Conservation (phyloP, 202 grass and related monocot species). For the Setaria italica region DNA sequence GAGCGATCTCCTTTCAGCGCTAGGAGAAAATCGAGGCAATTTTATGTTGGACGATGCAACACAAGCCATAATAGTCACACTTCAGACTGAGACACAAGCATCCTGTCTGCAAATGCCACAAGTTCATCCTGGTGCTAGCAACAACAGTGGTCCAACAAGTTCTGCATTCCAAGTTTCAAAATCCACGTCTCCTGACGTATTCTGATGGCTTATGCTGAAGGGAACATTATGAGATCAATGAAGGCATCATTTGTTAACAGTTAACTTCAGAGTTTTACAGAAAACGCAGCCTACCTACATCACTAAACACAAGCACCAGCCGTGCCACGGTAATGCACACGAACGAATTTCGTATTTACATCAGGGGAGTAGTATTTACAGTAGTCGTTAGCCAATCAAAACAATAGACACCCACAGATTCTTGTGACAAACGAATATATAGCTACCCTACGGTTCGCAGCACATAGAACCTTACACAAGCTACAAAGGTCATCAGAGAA, state of each 20-base stretch:
- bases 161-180: not conserved
- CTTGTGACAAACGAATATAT: constrained; percentile 9
- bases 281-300: not conserved
- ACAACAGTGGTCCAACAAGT: not conserved
- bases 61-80: not conserved
- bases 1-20: not conserved
- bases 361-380: constrained; percentile 13
- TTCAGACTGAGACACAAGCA: not conserved
- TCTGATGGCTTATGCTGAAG: not conserved
- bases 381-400: not conserved
- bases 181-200: not conserved
- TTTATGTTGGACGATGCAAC: not conserved
- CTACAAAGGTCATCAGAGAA: not conserved
- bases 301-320: not conserved
- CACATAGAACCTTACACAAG: constrained; percentile 26
- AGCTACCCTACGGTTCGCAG: not conserved
- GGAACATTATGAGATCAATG: not conserved
- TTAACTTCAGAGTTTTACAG: not conserved
- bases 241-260: not conserved
- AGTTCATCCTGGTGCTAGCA: not conserved
- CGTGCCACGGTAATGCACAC: not conserved
- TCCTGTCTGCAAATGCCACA: not conserved
- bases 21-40: not conserved
- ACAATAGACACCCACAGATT: constrained; percentile 5
- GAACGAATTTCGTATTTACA: constrained; percentile 3